These are phyloP conservation scores for Lyophyllum semitale DNA, from an alignment of 768 basidiomycete species.

Conservation along the genomic window DNA sequence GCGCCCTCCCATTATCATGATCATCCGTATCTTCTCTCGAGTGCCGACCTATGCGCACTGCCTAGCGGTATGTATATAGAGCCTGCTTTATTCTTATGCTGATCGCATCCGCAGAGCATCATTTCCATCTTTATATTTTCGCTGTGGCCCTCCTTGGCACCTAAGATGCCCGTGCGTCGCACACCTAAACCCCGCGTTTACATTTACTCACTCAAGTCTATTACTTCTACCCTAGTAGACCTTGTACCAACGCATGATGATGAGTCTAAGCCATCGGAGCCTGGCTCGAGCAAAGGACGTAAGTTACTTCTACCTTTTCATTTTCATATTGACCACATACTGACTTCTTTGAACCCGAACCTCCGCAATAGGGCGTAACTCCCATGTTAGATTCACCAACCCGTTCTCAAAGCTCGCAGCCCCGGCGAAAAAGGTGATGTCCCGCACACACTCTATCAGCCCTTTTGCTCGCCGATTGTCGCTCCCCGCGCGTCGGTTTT, in stretches of 20 bases:
- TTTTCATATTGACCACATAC: too few species aligned
- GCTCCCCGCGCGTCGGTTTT: neutral
- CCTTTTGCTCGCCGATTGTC: constrained; percentile 13
- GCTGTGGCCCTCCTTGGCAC: neutral
- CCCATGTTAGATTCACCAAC: neutral
- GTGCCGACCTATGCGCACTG: neutral
- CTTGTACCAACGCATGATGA: neutral
- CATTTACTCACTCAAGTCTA: neutral
- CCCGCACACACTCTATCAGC: constrained; percentile 2
- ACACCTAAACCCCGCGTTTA: neutral
- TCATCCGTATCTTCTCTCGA: neutral
- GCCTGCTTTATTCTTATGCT: neutral
- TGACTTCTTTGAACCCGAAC: neutral
- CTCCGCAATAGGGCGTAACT: neutral
- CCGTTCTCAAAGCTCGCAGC: constrained; percentile 5
- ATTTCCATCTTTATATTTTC: neutral
- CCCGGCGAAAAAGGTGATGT: constrained; percentile 1
- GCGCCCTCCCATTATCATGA: neutral
- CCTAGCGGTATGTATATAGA: neutral
- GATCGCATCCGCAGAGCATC: neutral
- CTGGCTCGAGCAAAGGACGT: constrained; percentile 1
- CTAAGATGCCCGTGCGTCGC: neutral
- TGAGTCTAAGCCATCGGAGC: neutral
- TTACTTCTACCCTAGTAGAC: neutral
- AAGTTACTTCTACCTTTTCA: neutral